These are phyloP conservation scores for Tulasnella sp. DNA, from an alignment of 768 basidiomycete species.

Conservation along the genomic window DNA sequence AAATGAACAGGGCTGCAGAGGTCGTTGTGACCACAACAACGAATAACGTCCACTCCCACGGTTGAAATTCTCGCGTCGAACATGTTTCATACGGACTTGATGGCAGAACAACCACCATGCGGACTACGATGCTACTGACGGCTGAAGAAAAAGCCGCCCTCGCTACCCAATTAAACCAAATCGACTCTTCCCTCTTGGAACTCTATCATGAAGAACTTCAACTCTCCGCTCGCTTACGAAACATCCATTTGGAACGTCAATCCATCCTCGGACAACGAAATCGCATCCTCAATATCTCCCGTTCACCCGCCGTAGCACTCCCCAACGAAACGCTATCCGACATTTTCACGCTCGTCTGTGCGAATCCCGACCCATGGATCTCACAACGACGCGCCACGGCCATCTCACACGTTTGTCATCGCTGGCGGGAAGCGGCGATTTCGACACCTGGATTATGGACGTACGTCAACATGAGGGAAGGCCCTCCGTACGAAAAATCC, in stretches of 20 bases:
- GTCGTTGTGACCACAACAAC: too few species aligned
- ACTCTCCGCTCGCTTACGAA: neutral
- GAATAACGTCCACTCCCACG: too few species aligned
- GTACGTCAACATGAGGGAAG: conserved; percentile 12
- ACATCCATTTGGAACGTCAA: neutral
- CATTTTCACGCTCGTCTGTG: neutral
- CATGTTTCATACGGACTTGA: too few species aligned
- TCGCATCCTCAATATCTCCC: neutral
- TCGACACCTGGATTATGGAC: conserved; percentile 11
- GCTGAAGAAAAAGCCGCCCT: neutral
- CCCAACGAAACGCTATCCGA: conserved; percentile 7
- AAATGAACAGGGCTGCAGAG: too few species aligned
- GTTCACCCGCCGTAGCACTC: neutral
- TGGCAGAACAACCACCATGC: too few species aligned
- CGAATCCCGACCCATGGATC: neutral
- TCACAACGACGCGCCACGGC: neutral
- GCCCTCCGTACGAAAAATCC: conserved; percentile 1
- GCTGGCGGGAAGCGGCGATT: neutral
- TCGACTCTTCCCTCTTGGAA: neutral
- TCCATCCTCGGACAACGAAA: neutral
- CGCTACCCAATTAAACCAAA: neutral
- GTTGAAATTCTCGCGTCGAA: too few species aligned
- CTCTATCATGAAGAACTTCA: conserved; percentile 2
- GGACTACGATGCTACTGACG: conserved; percentile 13
- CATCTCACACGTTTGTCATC: conserved; percentile 11